Evolutionary conservation across 805 yeast genomes (phyloP).

Genomic region (Kurtzmaniella cleridarum): DNA sequence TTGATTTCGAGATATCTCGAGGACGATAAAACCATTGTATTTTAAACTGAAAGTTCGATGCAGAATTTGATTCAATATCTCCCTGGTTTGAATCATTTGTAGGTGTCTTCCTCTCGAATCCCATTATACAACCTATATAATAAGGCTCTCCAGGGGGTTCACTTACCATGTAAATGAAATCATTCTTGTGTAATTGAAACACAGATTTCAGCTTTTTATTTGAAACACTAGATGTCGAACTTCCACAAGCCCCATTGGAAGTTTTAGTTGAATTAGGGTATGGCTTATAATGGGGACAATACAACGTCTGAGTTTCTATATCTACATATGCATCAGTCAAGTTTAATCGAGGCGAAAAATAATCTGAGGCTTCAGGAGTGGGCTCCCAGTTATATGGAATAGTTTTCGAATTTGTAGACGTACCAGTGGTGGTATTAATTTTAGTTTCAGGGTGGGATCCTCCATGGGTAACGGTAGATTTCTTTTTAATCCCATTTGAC

Average conservation of each 20-base stretch:
- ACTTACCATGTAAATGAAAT: slow-evolving; percentile 74
- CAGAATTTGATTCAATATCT: slow-evolving; percentile 30
- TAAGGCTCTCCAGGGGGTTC: slow-evolving; percentile 96
- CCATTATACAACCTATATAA: slow-evolving; percentile 79
- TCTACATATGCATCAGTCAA: slow-evolving; percentile 39
- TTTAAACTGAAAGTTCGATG: slow-evolving; percentile 52
- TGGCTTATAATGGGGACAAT: slow-evolving; percentile 29
- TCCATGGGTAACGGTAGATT: neutral
- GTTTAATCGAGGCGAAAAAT: slow-evolving; percentile 40
- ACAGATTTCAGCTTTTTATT: slow-evolving; percentile 16
- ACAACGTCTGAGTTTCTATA: slow-evolving; percentile 27
- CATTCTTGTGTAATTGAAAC: slow-evolving; percentile 44
- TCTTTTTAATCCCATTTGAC: slow-evolving; percentile 4
- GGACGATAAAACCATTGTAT: slow-evolving; percentile 93
- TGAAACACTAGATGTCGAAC: neutral
- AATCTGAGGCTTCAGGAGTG: slow-evolving; percentile 25
- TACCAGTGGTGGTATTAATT: slow-evolving; percentile 2
- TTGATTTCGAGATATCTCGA: slow-evolving; percentile 65
- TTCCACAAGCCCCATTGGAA: neutral
- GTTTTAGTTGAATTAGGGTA: slow-evolving; percentile 6
- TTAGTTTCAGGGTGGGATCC: neutral
- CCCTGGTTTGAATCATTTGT: neutral
- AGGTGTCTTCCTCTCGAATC: slow-evolving; percentile 39
- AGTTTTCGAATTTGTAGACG: slow-evolving; percentile 3
- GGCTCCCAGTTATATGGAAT: slow-evolving; percentile 52